phyloP scores from a whole-genome alignment of 73 alveolate genomes.

The Breviolum minutum region DNA sequence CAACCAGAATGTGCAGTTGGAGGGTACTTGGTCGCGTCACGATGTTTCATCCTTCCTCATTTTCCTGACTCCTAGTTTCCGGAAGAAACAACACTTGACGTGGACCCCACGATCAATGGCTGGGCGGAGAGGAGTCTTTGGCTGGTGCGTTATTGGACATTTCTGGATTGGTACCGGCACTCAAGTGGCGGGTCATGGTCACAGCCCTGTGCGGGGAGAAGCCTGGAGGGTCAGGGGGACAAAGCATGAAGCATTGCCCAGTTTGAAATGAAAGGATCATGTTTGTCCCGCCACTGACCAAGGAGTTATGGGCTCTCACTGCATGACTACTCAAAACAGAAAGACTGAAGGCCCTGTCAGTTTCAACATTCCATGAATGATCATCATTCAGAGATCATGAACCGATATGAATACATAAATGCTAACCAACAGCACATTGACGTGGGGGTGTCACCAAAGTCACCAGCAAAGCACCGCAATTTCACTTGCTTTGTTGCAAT shows the following conservation, averaged over 20 bases:
- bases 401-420: too few species aligned
- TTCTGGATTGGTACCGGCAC: constrained; percentile 24
- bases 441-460: too few species aligned
- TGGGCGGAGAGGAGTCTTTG: neutral
- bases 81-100: neutral
- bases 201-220: neutral
- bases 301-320: neutral
- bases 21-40: neutral
- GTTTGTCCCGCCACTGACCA: neutral
- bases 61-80: too few species aligned
- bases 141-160: constrained; percentile 22
- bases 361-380: too few species aligned
- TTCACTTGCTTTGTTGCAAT: neutral
- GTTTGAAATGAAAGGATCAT: neutral
- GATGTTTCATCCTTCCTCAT: neutral
- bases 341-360: too few species aligned
- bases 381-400: too few species aligned
- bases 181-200: neutral
- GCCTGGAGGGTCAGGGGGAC: neutral
- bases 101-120: neutral
- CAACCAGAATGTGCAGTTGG: neutral
- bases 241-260: neutral
- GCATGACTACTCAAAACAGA: too few species aligned
- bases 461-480: too few species aligned
- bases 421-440: too few species aligned